These are phyloP conservation scores for Westerdykella sp. DNA, from an alignment of 2,329 filamentous ascomycete species.

Conservation along the genomic window DNA sequence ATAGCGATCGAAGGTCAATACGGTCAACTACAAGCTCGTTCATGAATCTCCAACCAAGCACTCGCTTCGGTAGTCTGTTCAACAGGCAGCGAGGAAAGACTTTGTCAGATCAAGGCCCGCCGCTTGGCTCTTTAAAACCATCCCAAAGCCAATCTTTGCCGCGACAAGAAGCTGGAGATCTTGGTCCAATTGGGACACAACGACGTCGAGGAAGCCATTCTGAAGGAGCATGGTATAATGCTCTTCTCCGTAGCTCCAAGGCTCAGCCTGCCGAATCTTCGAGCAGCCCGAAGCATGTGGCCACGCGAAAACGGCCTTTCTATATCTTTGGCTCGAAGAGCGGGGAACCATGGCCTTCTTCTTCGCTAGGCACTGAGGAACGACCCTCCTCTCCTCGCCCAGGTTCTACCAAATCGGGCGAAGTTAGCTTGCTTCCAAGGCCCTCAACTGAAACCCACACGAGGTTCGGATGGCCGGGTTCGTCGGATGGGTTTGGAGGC, in stretches of 20 bases:
- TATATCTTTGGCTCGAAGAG: conserved; percentile 47
- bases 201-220: conserved; percentile 51
- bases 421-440: conserved; percentile 29
- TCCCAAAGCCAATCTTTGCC: conserved; percentile 75
- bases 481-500: conserved; percentile 33
- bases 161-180: conserved; percentile 43
- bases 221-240: conserved; percentile 52
- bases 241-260: conserved; percentile 36
- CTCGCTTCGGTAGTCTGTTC: conserved; percentile 55
- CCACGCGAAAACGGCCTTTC: conserved; percentile 43
- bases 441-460: conserved; percentile 37
- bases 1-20: conserved; percentile 44
- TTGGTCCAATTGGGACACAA: conserved; percentile 46
- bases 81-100: conserved; percentile 59
- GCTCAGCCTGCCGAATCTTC: conserved; percentile 28
- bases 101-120: conserved; percentile 55
- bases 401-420: conserved; percentile 57
- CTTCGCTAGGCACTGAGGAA: conserved; percentile 27
- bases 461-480: conserved; percentile 31
- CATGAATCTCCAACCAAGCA: conserved; percentile 43
- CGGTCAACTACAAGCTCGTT: conserved; percentile 46
- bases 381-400: conserved; percentile 54
- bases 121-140: conserved; percentile 62
- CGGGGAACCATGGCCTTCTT: conserved; percentile 46
- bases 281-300: conserved; percentile 33